Evolutionary conservation across 805 yeast genomes (phyloP).

Genomic region (Starmerella vaccinii): DNA sequence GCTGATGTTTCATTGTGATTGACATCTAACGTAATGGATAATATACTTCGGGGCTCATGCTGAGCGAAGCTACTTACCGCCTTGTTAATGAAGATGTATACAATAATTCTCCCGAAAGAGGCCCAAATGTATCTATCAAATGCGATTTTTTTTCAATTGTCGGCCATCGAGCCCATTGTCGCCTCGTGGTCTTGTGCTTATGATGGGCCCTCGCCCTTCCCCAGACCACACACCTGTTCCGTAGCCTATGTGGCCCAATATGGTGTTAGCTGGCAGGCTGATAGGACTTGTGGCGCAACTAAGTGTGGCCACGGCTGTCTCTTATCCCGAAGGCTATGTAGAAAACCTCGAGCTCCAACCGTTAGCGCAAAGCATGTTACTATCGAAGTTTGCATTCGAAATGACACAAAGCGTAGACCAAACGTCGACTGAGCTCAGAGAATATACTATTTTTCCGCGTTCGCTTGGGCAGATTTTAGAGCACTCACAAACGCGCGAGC

Average conservation of each 20-base stretch:
- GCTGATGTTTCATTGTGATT: too few relatives aligned
- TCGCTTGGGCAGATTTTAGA: slow-evolving; percentile 67
- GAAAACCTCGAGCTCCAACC: slow-evolving; percentile 61
- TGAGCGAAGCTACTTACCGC: too few relatives aligned
- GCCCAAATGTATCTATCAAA: too few relatives aligned
- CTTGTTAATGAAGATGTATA: too few relatives aligned
- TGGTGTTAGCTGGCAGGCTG: neutral
- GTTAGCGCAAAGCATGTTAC: slow-evolving; percentile 57
- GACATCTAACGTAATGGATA: too few relatives aligned
- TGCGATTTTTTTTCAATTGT: too few relatives aligned
- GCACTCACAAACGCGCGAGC: slow-evolving; percentile 54
- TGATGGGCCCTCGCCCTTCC: neutral
- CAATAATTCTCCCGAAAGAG: too few relatives aligned
- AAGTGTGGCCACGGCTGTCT: neutral
- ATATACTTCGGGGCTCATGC: too few relatives aligned
- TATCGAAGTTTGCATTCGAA: slow-evolving; percentile 60
- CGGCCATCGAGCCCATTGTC: too few relatives aligned
- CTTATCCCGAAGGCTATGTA: slow-evolving; percentile 31
- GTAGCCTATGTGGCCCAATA: neutral
- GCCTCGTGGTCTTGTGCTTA: neutral
- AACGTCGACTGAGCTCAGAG: slow-evolving; percentile 7
- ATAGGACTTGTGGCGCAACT: neutral
- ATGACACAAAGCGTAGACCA: slow-evolving; percentile 13
- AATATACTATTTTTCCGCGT: slow-evolving; percentile 53
- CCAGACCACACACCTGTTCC: neutral